Conservation (phyloP, 192 early-diverging fungal species). For the Podochytrium sp. region DNA sequence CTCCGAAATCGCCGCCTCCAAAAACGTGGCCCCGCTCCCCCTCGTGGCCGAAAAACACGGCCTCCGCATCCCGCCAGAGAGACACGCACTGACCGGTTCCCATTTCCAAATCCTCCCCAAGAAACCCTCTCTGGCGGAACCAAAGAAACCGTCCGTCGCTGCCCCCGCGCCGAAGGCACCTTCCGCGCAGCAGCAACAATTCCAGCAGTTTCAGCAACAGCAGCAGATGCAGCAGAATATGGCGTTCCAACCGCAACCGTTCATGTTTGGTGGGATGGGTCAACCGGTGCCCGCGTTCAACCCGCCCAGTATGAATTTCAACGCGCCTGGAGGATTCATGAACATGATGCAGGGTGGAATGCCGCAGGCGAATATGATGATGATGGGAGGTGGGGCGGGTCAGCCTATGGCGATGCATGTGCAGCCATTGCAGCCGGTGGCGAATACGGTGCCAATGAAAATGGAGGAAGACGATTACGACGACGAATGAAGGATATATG, state of each 20-base stretch:
- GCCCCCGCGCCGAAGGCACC: neutral
- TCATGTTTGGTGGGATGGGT: slow-evolving; percentile 19
- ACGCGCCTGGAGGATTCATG: neutral
- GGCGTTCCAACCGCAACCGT: slow-evolving; percentile 12
- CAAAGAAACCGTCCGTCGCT: neutral
- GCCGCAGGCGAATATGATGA: neutral
- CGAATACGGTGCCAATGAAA: neutral
- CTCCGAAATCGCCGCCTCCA: slow-evolving; percentile 46
- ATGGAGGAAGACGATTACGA: slow-evolving; percentile 27
- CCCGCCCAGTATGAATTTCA: neutral
- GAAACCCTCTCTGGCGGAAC: slow-evolving; percentile 16
- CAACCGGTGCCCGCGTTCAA: neutral
- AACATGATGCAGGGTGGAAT: slow-evolving; percentile 4
- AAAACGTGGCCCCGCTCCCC: slow-evolving; percentile 56
- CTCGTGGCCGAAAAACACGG: slow-evolving; percentile 57
- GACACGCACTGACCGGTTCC: slow-evolving; percentile 49
- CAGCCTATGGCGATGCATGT: neutral
- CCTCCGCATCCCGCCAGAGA: slow-evolving; percentile 58
- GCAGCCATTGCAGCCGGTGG: neutral
- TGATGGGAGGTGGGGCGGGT: too few species aligned
- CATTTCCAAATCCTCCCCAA: slow-evolving; percentile 54
- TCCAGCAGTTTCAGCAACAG: slow-evolving; percentile 7
- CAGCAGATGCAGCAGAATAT: neutral
- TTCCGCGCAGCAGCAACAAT: neutral
- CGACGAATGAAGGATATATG: too few species aligned